Base-by-base conservation (phyloP, 768 basidiomycete species). In the Solioccasus polychromus region DNA sequence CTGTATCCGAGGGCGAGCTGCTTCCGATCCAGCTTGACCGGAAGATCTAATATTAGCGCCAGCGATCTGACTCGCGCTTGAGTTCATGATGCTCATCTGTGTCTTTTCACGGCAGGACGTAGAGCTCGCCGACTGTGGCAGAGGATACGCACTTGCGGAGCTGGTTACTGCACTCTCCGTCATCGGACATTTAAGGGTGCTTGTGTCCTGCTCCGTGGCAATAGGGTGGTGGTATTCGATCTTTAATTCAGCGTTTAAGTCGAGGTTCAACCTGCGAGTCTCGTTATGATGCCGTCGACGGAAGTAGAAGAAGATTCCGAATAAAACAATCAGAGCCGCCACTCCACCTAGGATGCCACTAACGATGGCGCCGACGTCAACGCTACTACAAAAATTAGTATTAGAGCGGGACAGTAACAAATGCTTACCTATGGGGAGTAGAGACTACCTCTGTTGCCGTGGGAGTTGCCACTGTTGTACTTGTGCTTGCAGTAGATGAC, bases 291-390 rank as follows among this genome's bases (percentile, higher is more conserved):
- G 35, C 28, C 39, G 42, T 11, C 39, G 48, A 17, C 43, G 35
- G 39, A 49, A 10, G 39, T 29, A 54, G 9, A 51, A 25, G 10
- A 36, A 14, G 7, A 40, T 42, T 17, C 53, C 4, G 5, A 39
- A 3, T 22, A 57, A 12, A 5, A 39, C 38, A 12, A n/a, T 9
- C 15, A 58, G 43, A 15, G 18, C 49, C 20, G 28, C 37, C 14
- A 55, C 7, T 4, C 53, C 56, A 3, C 54, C 57, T 11, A 58
- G 14, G 19, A 41, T 24, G 29, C 48, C 45, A 17, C 53, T 48
- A 9, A 45, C 51, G 12, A 59, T 40, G 3, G 44, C 51, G 3
- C 53, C 48, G 34, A 43, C 18, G 28, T 43, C 24, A 7, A 29
- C 25, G n/a, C 52, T 52, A 22, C 20, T 9, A 19, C 8, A 42